phyloP scores from a whole-genome alignment of 345 rosid species.

The Arabis hirsuta region DNA sequence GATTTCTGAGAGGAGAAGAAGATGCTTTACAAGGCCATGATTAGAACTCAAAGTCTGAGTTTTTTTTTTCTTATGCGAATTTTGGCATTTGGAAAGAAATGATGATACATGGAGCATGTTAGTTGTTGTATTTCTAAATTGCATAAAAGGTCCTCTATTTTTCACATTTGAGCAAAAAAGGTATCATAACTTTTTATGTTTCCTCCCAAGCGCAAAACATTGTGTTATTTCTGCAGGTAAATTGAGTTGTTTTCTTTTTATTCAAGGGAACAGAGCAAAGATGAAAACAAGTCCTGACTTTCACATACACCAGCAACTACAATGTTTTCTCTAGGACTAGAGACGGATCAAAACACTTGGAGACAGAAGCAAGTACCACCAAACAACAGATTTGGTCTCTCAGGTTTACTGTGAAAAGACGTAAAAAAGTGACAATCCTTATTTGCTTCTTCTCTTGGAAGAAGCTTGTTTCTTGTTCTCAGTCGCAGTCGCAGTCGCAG shows the following conservation, averaged over 20 bases:
- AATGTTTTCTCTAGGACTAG: background rate
- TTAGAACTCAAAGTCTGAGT: slow-evolving; percentile 19
- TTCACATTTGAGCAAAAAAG: background rate
- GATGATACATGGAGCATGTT: slow-evolving; percentile 29
- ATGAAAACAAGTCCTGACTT: slow-evolving; percentile 9
- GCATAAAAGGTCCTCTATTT: slow-evolving; percentile 18
- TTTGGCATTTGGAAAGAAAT: slow-evolving; percentile 25
- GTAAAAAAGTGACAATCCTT: background rate
- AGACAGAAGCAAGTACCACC: slow-evolving; percentile 17
- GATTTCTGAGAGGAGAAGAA: slow-evolving; percentile 9
- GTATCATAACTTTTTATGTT: background rate
- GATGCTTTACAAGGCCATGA: background rate
- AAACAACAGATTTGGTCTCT: slow-evolving; percentile 4
- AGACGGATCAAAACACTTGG: slow-evolving; percentile 10
- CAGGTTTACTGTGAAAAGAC: too few relatives aligned
- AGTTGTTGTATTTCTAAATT: slow-evolving; percentile 26
- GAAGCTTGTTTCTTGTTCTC: slow-evolving; percentile 41
- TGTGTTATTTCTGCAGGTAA: too few relatives aligned
- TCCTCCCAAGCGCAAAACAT: too few relatives aligned
- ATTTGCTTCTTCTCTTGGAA: slow-evolving; percentile 34
- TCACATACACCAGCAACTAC: slow-evolving; percentile 18
- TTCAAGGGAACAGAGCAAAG: slow-evolving; percentile 11
- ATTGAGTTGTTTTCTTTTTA: too few relatives aligned
- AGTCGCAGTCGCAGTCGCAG: slow-evolving; percentile 36
- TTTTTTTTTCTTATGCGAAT: slow-evolving; percentile 2